Base-by-base conservation (phyloP, 2,329 filamentous ascomycete genomes). In the Shiraia sp. region DNA sequence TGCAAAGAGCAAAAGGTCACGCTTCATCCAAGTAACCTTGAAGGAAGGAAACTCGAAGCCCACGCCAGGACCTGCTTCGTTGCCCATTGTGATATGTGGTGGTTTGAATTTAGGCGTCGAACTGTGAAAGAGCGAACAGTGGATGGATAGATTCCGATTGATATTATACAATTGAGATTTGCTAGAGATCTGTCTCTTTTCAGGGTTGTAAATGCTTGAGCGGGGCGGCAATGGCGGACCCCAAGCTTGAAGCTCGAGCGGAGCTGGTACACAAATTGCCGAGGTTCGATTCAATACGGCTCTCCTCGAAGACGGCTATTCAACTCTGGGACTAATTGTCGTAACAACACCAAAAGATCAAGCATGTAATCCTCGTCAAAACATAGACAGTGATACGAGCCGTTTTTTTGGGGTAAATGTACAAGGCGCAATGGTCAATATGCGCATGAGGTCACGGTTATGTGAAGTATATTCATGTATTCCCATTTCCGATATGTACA, bases 1-100 rank as follows among this genome's bases (percentile, higher is more conserved):
- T 57, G 91, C 90, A 70, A 96, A 96, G 48, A 97, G 83, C 48
- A 96, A 78, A 25, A 85, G 82, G 76, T 96, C 91, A 54, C 91
- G 83, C 80, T 91, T 90, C 59, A 88, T 72, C 91, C 90, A 96
- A 58, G 85, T 81, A 9, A 95, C 89, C 64, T 86, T 80, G 62
- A 82, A 75, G 33, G 80, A 71, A 43, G 89, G 88, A 69, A 87
- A 95, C 71, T 93, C 82, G 72, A 91, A 90, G 61, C 90, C 89
- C 65, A 74, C 78, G 57, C 80, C 81, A 33, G 80, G 79, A 40
- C 66, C 63, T 33, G 53, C 42, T 51, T 62, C 51, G 34, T 58
- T 57, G 48, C 59, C 59, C 66, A 70, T 70, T 15, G 29, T 61
- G 48, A 29, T 38, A 36, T 39, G 7, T 31, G 8, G n/a, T 27